phyloP scores from a whole-genome alignment of 345 rosid genomes.

The Bruguiera gymnorhiza region DNA sequence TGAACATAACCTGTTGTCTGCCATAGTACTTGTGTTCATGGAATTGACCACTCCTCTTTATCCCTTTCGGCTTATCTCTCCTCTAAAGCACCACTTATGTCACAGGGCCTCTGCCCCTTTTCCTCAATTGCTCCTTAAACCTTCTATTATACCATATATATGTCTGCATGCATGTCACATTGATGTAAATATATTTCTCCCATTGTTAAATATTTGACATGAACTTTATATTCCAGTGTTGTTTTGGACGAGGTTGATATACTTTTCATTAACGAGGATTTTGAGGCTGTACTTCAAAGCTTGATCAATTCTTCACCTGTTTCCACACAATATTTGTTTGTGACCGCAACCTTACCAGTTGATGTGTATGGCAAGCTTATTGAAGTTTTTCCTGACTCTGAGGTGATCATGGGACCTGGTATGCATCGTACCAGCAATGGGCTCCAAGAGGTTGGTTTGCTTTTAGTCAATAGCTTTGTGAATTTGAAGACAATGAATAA shows the following conservation, averaged over 20 bases:
- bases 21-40: too few relatives aligned
- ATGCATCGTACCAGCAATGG: constrained; percentile 76
- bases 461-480: neutral
- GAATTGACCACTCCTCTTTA: too few relatives aligned
- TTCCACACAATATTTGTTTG: constrained; percentile 77
- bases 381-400: constrained; percentile 77
- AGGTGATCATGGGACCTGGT: constrained; percentile 90
- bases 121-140: too few relatives aligned
- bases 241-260: constrained; percentile 91
- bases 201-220: neutral
- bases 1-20: too few relatives aligned
- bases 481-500: neutral
- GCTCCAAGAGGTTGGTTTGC: constrained; percentile 75
- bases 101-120: too few relatives aligned
- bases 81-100: too few relatives aligned
- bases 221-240: constrained; percentile 46
- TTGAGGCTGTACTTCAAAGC: constrained; percentile 68
- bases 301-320: constrained; percentile 68
- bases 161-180: neutral
- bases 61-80: too few relatives aligned
- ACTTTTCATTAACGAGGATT: constrained; percentile 73
- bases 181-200: neutral
- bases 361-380: constrained; percentile 80
- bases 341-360: constrained; percentile 85
- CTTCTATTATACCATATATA: too few relatives aligned